These are phyloP conservation scores for Trichosporon asahii DNA, from an alignment of 1,284 basidiomycete genomes.

Conservation along the genomic window DNA sequence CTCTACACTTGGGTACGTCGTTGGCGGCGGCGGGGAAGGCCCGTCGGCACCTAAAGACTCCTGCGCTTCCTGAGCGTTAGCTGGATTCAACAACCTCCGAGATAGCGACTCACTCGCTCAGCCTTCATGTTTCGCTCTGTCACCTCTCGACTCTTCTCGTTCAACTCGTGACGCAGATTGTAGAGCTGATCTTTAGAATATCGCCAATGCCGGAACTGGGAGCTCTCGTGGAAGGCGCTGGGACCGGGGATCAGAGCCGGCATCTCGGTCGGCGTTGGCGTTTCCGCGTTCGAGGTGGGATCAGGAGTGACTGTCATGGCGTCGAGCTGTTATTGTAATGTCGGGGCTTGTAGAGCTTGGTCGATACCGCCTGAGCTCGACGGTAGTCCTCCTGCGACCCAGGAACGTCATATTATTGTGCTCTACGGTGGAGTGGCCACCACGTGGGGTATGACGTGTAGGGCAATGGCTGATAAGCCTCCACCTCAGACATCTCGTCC, in stretches of 20 bases:
- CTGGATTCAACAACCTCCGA: neutral
- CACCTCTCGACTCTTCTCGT: conserved; percentile 67
- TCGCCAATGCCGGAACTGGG: conserved; percentile 83
- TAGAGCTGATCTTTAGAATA: conserved; percentile 67
- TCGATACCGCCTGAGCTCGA: neutral
- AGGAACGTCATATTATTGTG: conserved; percentile 8
- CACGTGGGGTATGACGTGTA: neutral
- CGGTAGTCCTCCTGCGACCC: neutral
- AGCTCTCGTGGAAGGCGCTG: conserved; percentile 71
- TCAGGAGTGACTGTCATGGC: neutral
- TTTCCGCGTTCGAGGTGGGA: neutral
- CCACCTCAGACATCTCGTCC: conserved; percentile 1
- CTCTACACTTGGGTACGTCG: conserved; percentile 67
- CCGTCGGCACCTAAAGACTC: conserved; percentile 28
- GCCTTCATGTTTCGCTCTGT: conserved; percentile 73
- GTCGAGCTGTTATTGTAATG: neutral
- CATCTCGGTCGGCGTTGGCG: neutral
- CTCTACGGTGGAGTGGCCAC: neutral
- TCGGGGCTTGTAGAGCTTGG: neutral
- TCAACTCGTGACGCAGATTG: conserved; percentile 63
- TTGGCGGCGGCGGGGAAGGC: conserved; percentile 26
- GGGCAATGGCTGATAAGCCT: neutral
- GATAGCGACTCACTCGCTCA: conserved; percentile 62
- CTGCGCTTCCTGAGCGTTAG: conserved; percentile 34
- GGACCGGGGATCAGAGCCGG: conserved; percentile 20